Evolutionary conservation across 306 rosid genomes (phyloP), one percentile per base, ranked within the genome.

Genomic region (Chamaecrista fasciculata): DNA sequence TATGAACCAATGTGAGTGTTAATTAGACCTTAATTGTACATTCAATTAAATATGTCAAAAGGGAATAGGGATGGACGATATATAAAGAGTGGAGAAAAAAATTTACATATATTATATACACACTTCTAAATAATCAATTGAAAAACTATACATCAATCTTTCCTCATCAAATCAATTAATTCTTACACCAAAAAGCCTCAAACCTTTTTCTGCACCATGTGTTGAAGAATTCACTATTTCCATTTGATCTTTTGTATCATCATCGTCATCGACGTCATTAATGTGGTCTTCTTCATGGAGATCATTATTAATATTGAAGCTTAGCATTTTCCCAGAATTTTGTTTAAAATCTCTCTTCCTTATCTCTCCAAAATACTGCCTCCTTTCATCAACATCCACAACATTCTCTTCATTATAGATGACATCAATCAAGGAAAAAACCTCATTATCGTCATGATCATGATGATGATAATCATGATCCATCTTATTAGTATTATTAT

Each of bases 171-270:
- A 31, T 31, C 6, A 79, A 14, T 44, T 68, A 64, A 81, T 81
- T 24, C 42, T 68, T 12, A 82, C 86, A 3, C 86, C 86, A 70
- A 82, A 82, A 14, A 82, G 83, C 72, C 44, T 78, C 23, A 78
- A 66, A 55, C 86, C 69, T 51, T 65, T 70, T 2, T 43, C 59
- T 34, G 36, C 33, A 25, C 11, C 16, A 25, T 42, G 19, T 42
- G 66, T 8, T 6, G n/a, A n/a, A n/a, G n/a, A n/a, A n/a, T n/a
- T n/a, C n/a, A n/a, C n/a, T n/a, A n/a, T n/a, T n/a, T 11, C 36
- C 0, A 18, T 18, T 4, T 57, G 55, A 10, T 62, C 66, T 18
- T 47, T 19, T 5, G 43, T 28, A 24, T 23, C 66, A 4, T 24
- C 23, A 1, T 58, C 58, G 14, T 53, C 50, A 10, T 55, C 33